Evolutionary conservation across 306 rosid species (phyloP).

Genomic region (Dryas octopetala): DNA sequence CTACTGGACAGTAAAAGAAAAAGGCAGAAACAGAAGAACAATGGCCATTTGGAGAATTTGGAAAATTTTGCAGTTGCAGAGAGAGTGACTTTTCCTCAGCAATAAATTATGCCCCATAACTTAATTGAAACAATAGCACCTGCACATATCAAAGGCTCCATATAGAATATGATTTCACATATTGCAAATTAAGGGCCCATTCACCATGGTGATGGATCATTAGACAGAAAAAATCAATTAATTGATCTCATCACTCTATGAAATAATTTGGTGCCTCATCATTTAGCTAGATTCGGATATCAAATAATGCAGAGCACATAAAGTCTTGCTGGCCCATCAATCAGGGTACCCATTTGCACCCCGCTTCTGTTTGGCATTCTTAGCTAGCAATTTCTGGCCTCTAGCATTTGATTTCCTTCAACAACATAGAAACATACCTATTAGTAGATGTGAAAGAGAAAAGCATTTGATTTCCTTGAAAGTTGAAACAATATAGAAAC

Average conservation of each 20-base stretch:
- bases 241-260: constrained; percentile 10
- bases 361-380: background rate
- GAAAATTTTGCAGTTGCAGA: constrained; percentile 1
- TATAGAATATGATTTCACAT: constrained; percentile 37
- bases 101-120: constrained; percentile 26
- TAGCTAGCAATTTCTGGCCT: background rate
- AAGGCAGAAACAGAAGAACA: background rate
- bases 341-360: constrained; percentile 20
- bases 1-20: too few relatives aligned
- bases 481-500: too few relatives aligned
- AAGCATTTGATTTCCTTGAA: too few relatives aligned
- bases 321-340: constrained; percentile 22
- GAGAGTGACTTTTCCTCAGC: constrained; percentile 17
- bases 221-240: constrained; percentile 10
- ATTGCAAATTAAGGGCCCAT: constrained; percentile 33
- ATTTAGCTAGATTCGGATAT: constrained; percentile 19
- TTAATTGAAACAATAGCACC: constrained; percentile 28
- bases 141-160: constrained; percentile 27
- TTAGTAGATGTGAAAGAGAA: background rate
- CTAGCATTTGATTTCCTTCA: background rate
- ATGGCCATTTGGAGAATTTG: background rate
- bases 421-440: background rate
- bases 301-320: constrained; percentile 31
- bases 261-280: constrained; percentile 23
- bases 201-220: constrained; percentile 37